phyloP scores from a whole-genome alignment of 768 basidiomycete species.

The Boletus rufocinnamomeus region DNA sequence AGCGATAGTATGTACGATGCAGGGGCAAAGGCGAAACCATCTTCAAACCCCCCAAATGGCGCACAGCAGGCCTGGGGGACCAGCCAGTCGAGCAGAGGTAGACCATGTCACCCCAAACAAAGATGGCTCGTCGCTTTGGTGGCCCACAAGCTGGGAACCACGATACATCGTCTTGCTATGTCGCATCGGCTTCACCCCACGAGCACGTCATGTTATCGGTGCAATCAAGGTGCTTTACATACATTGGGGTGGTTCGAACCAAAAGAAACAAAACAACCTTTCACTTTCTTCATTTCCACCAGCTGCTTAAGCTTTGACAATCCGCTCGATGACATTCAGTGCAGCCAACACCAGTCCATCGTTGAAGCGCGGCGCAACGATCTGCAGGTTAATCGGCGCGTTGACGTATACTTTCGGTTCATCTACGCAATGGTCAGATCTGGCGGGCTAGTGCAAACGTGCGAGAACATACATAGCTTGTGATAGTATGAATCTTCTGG shows the following conservation, averaged over 20 bases:
- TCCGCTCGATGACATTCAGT: conserved; percentile 25
- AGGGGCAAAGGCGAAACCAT: no score
- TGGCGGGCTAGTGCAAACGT: background rate
- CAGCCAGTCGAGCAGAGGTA: no score
- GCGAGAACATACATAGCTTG: conserved; percentile 18
- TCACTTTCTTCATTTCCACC: background rate
- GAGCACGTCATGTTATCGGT: background rate
- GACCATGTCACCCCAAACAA: no score
- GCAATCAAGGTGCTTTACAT: conserved; percentile 1
- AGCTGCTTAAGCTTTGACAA: conserved; percentile 22
- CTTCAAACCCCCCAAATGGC: no score
- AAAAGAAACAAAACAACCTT: background rate
- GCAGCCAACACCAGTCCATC: no score
- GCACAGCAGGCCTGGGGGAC: no score
- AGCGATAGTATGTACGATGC: no score
- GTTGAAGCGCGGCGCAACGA: conserved; percentile 27
- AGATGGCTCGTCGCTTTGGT: no score
- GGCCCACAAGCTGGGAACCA: no score
- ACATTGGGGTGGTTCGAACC: background rate
- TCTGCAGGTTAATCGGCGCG: conserved; percentile 26
- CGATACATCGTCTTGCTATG: no score
- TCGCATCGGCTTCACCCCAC: background rate
- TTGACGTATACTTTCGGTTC: conserved; percentile 19
- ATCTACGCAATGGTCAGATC: conserved; percentile 18
- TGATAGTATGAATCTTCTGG: conserved; percentile 24